Base-by-base conservation (phyloP, 225 moss, liverwort and hornwort genomes). In the Polytrichum commune region DNA sequence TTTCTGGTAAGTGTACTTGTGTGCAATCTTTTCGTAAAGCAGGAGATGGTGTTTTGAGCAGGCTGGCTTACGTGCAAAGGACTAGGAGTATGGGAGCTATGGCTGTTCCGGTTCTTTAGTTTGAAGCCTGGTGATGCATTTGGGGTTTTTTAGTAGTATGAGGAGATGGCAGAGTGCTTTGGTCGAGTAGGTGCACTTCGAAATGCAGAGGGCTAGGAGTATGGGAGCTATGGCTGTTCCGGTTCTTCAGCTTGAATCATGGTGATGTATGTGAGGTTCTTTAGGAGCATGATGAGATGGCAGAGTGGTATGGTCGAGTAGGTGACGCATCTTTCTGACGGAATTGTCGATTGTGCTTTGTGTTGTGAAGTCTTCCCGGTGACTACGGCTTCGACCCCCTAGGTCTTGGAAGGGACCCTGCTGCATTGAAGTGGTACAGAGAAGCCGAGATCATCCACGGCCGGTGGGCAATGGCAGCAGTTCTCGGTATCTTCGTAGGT, bases 391-490 rank as follows among this genome's bases (percentile, higher is more conserved):
- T 98, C 72, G 98, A 98, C 26, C 98, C 98, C 4, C 74, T 98
- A 33, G 98, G 98, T 0, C 75, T 98, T 54, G 98, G 98, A 58
- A 87, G 87, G 80, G 98, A 98, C 70, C 95, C 98, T 1, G 83
- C 95, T 7, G 33, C 95, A 2, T 64, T 98, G 64, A 98, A 93
- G 79, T 98, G 95, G 95, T 98, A 89, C 85, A 79, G 98, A 69
- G 98, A 98, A 79, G 98, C 98, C 0, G 98, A 98, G 84, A 55
- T 98, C 5, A 91, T 98, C 58, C 98, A 98, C 76, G 98, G 98
- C 0, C 82, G 98, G 4, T 98, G 98, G 98, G 98, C 98, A 13
- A 67, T 98, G 98, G 75, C 84, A 1, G 98, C 98, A 1, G 98
- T 98, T 20, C 8, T 98, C 22, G 98, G 98, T 2, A 98, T 98